Conservation (phyloP, 2,329 filamentous ascomycete species). For the Arthroderma sp. region DNA sequence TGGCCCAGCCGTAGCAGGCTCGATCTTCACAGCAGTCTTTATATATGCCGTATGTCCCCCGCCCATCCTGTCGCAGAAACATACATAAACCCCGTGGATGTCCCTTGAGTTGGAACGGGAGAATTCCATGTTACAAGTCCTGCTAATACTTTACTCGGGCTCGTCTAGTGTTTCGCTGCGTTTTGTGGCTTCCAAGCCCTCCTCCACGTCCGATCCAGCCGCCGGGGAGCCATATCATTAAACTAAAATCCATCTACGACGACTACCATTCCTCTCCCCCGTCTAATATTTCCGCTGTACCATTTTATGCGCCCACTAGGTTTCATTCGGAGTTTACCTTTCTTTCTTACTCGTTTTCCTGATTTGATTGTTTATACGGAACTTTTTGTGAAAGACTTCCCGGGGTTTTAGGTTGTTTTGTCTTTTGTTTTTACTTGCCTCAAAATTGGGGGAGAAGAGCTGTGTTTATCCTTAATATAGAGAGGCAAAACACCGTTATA, state of each 20-base stretch:
- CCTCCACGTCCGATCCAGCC: slow-evolving; percentile 69
- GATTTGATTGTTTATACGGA: too few species aligned
- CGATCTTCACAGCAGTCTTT: slow-evolving; percentile 75
- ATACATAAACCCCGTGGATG: slow-evolving; percentile 3
- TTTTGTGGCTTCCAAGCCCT: slow-evolving; percentile 86
- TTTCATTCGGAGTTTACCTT: too few species aligned
- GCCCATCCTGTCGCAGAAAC: neutral
- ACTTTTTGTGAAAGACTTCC: too few species aligned
- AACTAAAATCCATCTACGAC: slow-evolving; percentile 25
- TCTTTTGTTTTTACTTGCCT: too few species aligned
- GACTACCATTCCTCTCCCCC: neutral
- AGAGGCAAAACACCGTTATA: too few species aligned
- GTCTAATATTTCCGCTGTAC: neutral
- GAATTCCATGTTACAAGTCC: neutral
- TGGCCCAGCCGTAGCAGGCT: slow-evolving; percentile 63
- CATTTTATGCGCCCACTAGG: too few species aligned
- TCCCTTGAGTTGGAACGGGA: neutral
- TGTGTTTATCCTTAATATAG: too few species aligned
- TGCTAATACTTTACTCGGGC: neutral
- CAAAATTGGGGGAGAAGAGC: too few species aligned
- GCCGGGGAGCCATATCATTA: slow-evolving; percentile 72
- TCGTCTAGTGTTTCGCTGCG: slow-evolving; percentile 62
- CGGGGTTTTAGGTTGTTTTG: too few species aligned
- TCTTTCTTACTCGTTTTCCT: too few species aligned
- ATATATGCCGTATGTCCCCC: slow-evolving; percentile 65